Conservation (phyloP, 192 early-diverging fungal genomes). For the Linnemannia zychae region DNA sequence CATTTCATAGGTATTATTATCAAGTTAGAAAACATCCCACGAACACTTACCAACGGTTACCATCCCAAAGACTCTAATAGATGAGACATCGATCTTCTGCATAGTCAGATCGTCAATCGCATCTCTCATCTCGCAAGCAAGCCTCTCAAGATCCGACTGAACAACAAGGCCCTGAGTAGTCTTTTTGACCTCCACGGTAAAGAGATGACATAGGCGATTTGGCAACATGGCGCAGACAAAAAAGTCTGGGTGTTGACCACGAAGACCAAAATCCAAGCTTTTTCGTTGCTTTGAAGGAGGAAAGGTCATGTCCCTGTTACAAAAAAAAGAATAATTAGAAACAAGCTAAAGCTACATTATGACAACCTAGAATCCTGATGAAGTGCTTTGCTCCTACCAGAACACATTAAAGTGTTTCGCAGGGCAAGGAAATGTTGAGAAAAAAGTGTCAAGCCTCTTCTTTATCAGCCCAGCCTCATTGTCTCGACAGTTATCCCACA, state of each 20-base stretch:
- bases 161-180: slow-evolving; percentile 1
- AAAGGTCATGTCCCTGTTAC: slow-evolving; percentile 10
- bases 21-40: neutral
- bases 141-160: slow-evolving; percentile 25
- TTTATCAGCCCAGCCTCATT: slow-evolving; percentile 16
- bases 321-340: slow-evolving; percentile 12
- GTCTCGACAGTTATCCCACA: slow-evolving; percentile 21
- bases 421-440: slow-evolving; percentile 11
- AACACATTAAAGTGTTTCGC: slow-evolving; percentile 3
- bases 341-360: neutral
- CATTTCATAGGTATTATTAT: neutral
- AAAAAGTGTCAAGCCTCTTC: slow-evolving; percentile 14
- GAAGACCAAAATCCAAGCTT: slow-evolving; percentile 8
- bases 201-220: slow-evolving; percentile 10
- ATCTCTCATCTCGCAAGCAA: slow-evolving; percentile 25
- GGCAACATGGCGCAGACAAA: slow-evolving; percentile 13
- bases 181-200: slow-evolving; percentile 23
- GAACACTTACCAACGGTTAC: slow-evolving; percentile 9
- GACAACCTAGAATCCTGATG: neutral
- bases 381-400: slow-evolving; percentile 13
- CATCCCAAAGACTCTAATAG: slow-evolving; percentile 26
- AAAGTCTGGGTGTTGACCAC: slow-evolving; percentile 8
- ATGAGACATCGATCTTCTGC: slow-evolving; percentile 26
- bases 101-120: slow-evolving; percentile 25
- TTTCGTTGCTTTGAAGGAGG: slow-evolving; percentile 20